A percentile compares a stretch with the other conserved stretches of the same genome.
phyloP scores from a whole-genome alignment of 306 rosid species.

The Purshia tridentata region DNA sequence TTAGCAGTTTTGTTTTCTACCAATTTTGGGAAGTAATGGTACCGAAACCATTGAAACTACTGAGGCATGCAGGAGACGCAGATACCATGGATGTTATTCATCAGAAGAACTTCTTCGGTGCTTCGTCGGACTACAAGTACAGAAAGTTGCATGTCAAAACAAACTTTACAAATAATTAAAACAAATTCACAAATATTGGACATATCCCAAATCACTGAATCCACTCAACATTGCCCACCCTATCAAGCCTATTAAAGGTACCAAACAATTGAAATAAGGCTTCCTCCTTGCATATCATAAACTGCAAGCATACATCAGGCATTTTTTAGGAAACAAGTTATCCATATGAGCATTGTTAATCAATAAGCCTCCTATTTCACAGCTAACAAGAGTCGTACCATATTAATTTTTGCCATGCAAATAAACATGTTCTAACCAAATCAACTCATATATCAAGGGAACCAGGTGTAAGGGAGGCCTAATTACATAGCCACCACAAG shows the following conservation, averaged over 20 bases:
- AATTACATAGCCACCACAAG: too few relatives aligned
- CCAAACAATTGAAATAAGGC: not conserved
- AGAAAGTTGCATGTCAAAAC: slow-evolving; percentile 22
- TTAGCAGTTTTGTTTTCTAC: slow-evolving; percentile 14
- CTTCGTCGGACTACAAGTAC: slow-evolving; percentile 23
- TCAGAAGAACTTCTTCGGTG: slow-evolving; percentile 17
- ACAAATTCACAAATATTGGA: not conserved
- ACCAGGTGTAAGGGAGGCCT: not conserved
- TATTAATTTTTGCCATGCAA: not conserved
- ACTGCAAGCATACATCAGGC: not conserved
- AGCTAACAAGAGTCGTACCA: not conserved
- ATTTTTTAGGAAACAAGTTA: not conserved
- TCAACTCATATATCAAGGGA: not conserved
- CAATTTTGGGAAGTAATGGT: slow-evolving; percentile 19
- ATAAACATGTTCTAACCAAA: not conserved
- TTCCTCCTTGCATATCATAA: slow-evolving; percentile 9
- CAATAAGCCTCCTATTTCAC: not conserved
- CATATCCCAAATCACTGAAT: not conserved
- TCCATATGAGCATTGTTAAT: not conserved
- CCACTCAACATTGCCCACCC: not conserved
- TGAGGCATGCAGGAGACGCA: slow-evolving; percentile 19
- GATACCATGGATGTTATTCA: slow-evolving; percentile 28
- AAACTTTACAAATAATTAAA: not conserved
- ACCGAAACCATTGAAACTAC: slow-evolving; percentile 31
- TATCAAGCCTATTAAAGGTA: not conserved